These are phyloP conservation scores for Vachellia collinsii DNA, from an alignment of 306 rosid genomes.

Conservation along the genomic window DNA sequence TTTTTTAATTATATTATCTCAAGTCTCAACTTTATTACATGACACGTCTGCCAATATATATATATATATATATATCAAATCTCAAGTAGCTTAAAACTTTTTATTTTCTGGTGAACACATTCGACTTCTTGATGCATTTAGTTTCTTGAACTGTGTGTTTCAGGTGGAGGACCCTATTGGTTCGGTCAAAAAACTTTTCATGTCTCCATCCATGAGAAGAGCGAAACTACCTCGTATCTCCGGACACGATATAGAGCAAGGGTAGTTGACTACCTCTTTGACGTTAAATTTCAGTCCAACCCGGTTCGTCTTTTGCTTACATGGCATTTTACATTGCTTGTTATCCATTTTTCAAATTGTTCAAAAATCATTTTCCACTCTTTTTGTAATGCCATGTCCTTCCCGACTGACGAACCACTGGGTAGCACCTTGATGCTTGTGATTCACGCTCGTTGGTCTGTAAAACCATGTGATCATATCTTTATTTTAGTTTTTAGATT, in stretches of 20 bases:
- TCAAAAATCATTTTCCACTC: conserved; percentile 23
- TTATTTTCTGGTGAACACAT: conserved; percentile 15
- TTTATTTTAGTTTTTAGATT: background rate
- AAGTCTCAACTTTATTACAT: conserved; percentile 4
- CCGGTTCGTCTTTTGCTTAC: conserved; percentile 26
- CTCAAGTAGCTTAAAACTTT: conserved; percentile 2
- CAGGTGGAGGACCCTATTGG: conserved; percentile 91
- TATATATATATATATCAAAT: too few relatives aligned
- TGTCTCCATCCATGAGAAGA: conserved; percentile 70
- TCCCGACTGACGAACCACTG: conserved; percentile 27
- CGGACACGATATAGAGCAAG: conserved; percentile 36
- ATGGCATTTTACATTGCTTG: conserved; percentile 26
- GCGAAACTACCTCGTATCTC: conserved; percentile 50
- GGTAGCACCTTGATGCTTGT: conserved; percentile 32
- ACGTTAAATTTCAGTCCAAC: background rate
- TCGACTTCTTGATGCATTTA: conserved; percentile 23
- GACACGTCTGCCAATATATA: conserved; percentile 12
- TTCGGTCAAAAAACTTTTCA: conserved; percentile 77
- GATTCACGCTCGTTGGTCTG: conserved; percentile 25
- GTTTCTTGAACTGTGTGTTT: conserved; percentile 40
- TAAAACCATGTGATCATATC: conserved; percentile 27
- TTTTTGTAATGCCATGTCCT: background rate
- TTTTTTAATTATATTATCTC: background rate
- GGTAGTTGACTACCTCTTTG: conserved; percentile 11
- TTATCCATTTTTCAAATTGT: conserved; percentile 35